A percentile compares a stretch with the other conserved stretches of the same genome.
Evolutionary conservation across 257 asterid species (phyloP).

Genomic region (Nicotiana sylvestris): DNA sequence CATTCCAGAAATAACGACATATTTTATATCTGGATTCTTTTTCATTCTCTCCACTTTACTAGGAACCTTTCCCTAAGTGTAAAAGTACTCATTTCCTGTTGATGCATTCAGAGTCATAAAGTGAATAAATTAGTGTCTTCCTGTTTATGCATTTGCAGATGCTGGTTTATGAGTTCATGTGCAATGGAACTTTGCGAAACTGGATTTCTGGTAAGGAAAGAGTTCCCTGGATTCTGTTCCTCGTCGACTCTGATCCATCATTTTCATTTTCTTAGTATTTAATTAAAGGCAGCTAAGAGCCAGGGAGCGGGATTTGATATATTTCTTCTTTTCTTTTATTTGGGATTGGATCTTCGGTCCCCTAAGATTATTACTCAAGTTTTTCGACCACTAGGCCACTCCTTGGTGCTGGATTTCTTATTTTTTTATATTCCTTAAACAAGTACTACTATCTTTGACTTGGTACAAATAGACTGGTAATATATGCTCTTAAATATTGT

Average conservation of each 20-base stretch:
- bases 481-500: neutral
- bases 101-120: neutral
- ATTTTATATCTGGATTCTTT: neutral
- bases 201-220: constrained; percentile 59
- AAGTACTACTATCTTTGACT: neutral
- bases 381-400: neutral
- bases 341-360: neutral
- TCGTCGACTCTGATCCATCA: neutral
- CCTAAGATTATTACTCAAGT: neutral
- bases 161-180: constrained; percentile 83
- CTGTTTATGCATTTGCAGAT: constrained; percentile 43
- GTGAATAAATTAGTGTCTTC: constrained; percentile 2
- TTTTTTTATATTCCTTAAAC: neutral
- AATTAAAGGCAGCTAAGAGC: neutral
- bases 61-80: neutral
- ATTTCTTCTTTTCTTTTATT: neutral
- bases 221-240: neutral
- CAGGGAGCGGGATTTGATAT: neutral
- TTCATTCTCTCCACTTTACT: neutral
- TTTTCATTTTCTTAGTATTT: neutral
- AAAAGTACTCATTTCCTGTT: neutral
- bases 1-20: too few species aligned
- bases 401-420: too few species aligned
- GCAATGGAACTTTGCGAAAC: constrained; percentile 75
- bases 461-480: neutral